A percentile compares a stretch with the other conserved stretches of the same genome.
phyloP scores from a whole-genome alignment of 2,329 filamentous ascomycete genomes.

The Amesomyces nigricolor region DNA sequence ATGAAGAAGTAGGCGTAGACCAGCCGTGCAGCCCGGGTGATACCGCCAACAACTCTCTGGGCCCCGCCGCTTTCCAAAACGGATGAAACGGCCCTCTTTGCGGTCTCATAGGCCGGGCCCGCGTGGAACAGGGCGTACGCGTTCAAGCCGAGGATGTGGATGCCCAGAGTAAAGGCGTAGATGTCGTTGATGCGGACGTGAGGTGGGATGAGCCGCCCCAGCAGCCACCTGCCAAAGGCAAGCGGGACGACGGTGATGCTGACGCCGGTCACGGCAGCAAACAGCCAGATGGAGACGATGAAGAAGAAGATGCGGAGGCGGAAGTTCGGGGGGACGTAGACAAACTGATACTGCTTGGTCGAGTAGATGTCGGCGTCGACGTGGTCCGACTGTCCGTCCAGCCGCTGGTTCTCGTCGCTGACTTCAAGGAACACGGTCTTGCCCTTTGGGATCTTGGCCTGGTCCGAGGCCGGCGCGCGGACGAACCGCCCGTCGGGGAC shows the following conservation, averaged over 20 bases:
- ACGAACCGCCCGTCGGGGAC: constrained; percentile 75
- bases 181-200: constrained; percentile 83
- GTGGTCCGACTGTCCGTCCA: constrained; percentile 58
- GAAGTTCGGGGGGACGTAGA: constrained; percentile 84
- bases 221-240: constrained; percentile 73
- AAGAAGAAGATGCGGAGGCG: constrained; percentile 74
- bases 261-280: constrained; percentile 83
- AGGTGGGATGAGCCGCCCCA: constrained; percentile 64
- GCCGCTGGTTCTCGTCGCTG: constrained; percentile 57
- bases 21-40: constrained; percentile 42
- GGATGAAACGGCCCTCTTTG: constrained; percentile 26
- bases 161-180: constrained; percentile 88
- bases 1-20: constrained; percentile 72
- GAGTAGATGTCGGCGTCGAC: constrained; percentile 46
- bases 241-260: constrained; percentile 81
- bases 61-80: constrained; percentile 31
- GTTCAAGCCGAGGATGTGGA: constrained; percentile 69
- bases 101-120: constrained; percentile 33
- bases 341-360: constrained; percentile 59
- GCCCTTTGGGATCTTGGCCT: constrained; percentile 87
- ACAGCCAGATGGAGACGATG: constrained; percentile 86
- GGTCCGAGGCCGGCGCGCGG: constrained; percentile 87
- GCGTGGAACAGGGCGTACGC: constrained; percentile 57
- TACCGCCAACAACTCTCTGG: constrained; percentile 28
- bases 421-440: constrained; percentile 74